Conservation (phyloP, 1,139 yeast genomes). For the Debaryomycetaceae sp. region DNA sequence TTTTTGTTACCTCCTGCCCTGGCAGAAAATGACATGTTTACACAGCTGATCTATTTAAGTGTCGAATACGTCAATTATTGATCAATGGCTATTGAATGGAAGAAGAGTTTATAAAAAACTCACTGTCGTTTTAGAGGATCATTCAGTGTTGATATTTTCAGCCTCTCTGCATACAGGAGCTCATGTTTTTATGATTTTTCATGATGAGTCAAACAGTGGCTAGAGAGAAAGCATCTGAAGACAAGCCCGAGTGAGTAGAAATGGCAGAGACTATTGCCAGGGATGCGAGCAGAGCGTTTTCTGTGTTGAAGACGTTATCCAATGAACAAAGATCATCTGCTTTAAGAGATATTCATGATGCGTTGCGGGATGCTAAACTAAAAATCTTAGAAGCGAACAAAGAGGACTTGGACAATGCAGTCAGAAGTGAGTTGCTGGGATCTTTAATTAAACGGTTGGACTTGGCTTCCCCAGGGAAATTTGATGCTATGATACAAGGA, state of each 20-base stretch:
- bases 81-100: not conserved
- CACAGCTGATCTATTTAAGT: not conserved
- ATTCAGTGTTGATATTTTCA: not conserved
- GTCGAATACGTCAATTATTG: not conserved
- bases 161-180: not conserved
- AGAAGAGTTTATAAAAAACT: not conserved
- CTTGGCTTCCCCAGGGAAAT: slow-evolving; percentile 76
- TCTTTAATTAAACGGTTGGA: slow-evolving; percentile 83
- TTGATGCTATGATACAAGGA: slow-evolving; percentile 92
- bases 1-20: not conserved
- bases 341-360: slow-evolving; percentile 66
- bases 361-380: slow-evolving; percentile 53
- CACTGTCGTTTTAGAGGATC: not conserved
- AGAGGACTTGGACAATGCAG: slow-evolving; percentile 71
- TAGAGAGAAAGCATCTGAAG: not conserved
- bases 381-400: slow-evolving; percentile 69
- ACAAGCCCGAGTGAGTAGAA: not conserved
- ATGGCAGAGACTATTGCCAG: slow-evolving; percentile 75
- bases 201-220: not conserved
- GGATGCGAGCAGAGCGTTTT: slow-evolving; percentile 75
- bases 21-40: not conserved
- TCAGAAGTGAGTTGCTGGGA: slow-evolving; percentile 51
- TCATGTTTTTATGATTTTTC: not conserved
- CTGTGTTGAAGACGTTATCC: slow-evolving; percentile 70
- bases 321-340: slow-evolving; percentile 74